Evolutionary conservation across 306 rosid species (phyloP).

Genomic region (Quillaja saponaria): DNA sequence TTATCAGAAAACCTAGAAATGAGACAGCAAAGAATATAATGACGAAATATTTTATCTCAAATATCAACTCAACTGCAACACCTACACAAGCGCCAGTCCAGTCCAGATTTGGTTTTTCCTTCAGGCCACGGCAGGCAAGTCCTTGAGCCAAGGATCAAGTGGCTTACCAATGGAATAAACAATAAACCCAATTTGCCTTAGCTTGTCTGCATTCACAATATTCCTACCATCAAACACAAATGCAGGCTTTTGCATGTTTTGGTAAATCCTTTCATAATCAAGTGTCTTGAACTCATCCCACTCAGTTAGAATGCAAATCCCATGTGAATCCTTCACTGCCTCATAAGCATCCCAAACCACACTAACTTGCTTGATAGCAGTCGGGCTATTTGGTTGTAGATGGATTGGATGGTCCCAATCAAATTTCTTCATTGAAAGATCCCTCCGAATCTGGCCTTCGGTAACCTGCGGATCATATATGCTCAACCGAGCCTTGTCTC

Average conservation of each 20-base stretch:
- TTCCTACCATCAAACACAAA: constrained; percentile 81
- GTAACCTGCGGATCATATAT: constrained; percentile 80
- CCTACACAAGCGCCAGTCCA: constrained; percentile 10
- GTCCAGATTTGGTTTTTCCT: constrained; percentile 26
- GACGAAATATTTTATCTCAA: constrained; percentile 31
- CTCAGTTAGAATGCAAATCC: constrained; percentile 69
- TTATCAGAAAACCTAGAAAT: constrained; percentile 36
- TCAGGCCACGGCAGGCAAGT: constrained; percentile 84
- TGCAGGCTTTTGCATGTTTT: constrained; percentile 85
- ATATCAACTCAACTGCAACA: constrained; percentile 22
- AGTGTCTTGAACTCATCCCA: constrained; percentile 83
- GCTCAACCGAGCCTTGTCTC: constrained; percentile 78
- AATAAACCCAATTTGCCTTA: constrained; percentile 77
- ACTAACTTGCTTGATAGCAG: constrained; percentile 55
- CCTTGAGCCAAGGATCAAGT: constrained; percentile 83
- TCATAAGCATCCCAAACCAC: constrained; percentile 69
- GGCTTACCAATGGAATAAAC: constrained; percentile 88
- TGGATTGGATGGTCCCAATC: constrained; percentile 90
- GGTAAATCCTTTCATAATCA: constrained; percentile 62
- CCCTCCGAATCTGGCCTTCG: constrained; percentile 69
- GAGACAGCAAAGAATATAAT: constrained; percentile 22
- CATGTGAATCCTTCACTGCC: constrained; percentile 78
- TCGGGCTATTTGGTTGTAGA: constrained; percentile 75
- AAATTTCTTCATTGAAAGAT: constrained; percentile 77
- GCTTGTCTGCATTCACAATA: constrained; percentile 56